Evolutionary conservation across 169 alveolate genomes (phyloP).

Genomic region (Babesia ovata): DNA sequence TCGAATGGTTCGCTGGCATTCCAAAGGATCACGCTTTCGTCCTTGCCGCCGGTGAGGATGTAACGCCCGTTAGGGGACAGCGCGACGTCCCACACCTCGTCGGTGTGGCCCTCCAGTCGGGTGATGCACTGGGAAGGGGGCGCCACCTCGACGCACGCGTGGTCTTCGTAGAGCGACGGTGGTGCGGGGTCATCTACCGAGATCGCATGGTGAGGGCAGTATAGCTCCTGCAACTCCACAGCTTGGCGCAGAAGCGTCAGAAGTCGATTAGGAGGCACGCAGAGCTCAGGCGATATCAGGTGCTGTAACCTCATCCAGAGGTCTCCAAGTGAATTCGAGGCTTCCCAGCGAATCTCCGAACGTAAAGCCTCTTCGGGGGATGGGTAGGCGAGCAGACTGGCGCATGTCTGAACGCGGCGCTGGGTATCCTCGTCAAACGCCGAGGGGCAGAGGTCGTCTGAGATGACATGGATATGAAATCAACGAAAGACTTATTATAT

Average conservation of each 20-base stretch:
- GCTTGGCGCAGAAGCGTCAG: conserved; percentile 52
- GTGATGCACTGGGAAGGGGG: conserved; percentile 68
- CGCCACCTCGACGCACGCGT: conserved; percentile 54
- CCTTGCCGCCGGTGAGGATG: conserved; percentile 77
- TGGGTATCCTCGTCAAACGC: conserved; percentile 68
- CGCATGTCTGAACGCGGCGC: conserved; percentile 41
- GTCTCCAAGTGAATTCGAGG: conserved; percentile 11
- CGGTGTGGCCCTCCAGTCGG: conserved; percentile 71
- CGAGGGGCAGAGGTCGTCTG: conserved; percentile 46
- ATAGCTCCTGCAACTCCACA: conserved; percentile 50
- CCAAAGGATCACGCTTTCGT: conserved; percentile 73
- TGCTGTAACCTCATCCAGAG: conserved; percentile 51
- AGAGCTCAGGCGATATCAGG: conserved; percentile 46
- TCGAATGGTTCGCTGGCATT: conserved; percentile 67
- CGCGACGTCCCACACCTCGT: conserved; percentile 79
- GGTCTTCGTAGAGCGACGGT: conserved; percentile 63
- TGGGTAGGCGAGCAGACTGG: conserved; percentile 40
- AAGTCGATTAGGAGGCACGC: conserved; percentile 55
- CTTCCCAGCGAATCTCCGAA: conserved; percentile 34
- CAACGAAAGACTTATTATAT: too few species aligned
- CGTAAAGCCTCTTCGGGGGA: conserved; percentile 9
- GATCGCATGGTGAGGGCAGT: conserved; percentile 47
- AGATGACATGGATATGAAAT: neutral
- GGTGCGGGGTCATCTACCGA: neutral
- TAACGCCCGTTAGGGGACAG: conserved; percentile 71